A percentile compares a stretch with the other conserved stretches of the same genome.
These are phyloP conservation scores for Termitomyces sp. DNA, from an alignment of 768 basidiomycete species.

Conservation along the genomic window DNA sequence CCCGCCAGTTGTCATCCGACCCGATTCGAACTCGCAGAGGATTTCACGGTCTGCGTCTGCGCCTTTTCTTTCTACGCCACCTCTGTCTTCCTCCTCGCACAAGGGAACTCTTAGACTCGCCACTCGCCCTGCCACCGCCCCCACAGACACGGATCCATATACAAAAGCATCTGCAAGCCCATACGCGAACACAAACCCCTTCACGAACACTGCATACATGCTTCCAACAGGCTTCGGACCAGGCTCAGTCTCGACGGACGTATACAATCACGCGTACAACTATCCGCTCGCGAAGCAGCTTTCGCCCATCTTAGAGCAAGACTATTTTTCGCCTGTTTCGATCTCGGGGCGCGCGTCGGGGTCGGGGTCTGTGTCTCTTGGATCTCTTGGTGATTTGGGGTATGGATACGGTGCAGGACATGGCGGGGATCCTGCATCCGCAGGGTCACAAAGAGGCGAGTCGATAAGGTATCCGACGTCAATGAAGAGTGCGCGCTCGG, in stretches of 20 bases:
- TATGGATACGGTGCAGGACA: constrained; percentile 13
- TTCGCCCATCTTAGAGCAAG: constrained; percentile 63
- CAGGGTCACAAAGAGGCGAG: background rate
- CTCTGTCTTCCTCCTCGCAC: constrained; percentile 16
- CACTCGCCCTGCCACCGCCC: constrained; percentile 18
- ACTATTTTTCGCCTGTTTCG: constrained; percentile 45
- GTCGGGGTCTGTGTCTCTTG: background rate
- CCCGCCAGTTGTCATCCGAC: constrained; percentile 17
- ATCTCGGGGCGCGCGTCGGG: background rate
- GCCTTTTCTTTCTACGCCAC: constrained; percentile 16
- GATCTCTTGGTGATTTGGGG: background rate
- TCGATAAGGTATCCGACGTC: constrained; percentile 15
- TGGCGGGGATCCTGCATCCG: constrained; percentile 1
- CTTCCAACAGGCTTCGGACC: background rate
- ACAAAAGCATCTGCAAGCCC: background rate
- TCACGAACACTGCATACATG: background rate
- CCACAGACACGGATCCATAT: background rate
- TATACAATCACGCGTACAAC: constrained; percentile 28
- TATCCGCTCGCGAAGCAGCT: constrained; percentile 44
- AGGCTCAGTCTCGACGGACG: constrained; percentile 18
- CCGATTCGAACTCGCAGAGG: constrained; percentile 4
- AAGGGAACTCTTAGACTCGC: constrained; percentile 26
- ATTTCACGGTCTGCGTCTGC: constrained; percentile 17
- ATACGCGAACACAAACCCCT: background rate
- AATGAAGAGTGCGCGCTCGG: background rate